Evolutionary conservation across 2,329 filamentous ascomycete genomes (phyloP).

Genomic region (Botrytis medusae): DNA sequence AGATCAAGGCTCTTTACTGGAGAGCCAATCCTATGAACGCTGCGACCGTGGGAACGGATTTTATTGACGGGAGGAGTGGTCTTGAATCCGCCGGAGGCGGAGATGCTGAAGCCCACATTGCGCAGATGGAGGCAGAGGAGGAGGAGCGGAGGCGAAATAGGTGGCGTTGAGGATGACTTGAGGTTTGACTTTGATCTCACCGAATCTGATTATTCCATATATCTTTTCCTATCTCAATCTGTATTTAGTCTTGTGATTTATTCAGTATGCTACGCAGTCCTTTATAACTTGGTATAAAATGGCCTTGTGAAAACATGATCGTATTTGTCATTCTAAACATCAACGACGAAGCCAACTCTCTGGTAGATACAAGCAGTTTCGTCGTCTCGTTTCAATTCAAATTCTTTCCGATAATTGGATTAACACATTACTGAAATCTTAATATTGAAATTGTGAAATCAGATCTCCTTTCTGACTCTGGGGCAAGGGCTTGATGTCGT

Average conservation of each 20-base stretch:
- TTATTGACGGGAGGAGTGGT: not conserved
- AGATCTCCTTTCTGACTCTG: not conserved
- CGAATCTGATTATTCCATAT: not conserved
- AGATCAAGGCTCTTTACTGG: not conserved
- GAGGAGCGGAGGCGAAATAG: no score
- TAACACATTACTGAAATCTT: no score
- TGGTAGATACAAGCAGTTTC: not conserved
- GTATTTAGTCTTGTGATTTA: not conserved
- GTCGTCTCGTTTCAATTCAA: not conserved
- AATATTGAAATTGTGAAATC: not conserved
- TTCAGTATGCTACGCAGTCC: not conserved
- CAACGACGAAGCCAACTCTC: not conserved
- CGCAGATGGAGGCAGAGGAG: no score
- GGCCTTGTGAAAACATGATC: not conserved
- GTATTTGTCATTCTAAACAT: not conserved
- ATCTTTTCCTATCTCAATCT: not conserved
- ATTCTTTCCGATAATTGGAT: no score
- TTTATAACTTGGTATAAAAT: not conserved
- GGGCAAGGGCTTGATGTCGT: not conserved
- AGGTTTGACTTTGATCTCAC: not conserved
- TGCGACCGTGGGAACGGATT: rapidly evolving
- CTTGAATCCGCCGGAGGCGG: no score
- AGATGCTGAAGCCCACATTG: no score
- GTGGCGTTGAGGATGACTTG: no score
- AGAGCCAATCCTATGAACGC: rapidly evolving